Conservation (phyloP, 176 grass and related monocot species). For the Stipa capillata region DNA sequence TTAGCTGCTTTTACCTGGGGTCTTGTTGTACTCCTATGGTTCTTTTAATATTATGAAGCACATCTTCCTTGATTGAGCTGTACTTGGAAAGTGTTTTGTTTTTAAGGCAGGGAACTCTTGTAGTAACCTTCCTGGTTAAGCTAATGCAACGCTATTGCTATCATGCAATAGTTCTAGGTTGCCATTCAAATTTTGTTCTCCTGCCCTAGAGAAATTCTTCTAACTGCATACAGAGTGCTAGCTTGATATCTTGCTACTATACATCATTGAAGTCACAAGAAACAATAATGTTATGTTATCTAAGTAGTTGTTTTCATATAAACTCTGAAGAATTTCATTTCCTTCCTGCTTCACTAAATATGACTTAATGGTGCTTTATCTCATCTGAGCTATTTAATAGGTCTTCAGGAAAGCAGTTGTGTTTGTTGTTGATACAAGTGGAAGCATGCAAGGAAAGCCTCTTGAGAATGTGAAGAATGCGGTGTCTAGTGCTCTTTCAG, state of each 20-base stretch:
- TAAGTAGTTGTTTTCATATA: not conserved
- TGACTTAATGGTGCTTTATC: slow-evolving; percentile 4
- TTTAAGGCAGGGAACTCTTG: not conserved
- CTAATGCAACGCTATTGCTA: not conserved
- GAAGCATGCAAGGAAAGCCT: slow-evolving; percentile 89
- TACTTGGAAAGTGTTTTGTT: not conserved
- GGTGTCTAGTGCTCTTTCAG: slow-evolving; percentile 56
- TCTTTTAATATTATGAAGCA: not conserved
- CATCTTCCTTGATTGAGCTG: slow-evolving; percentile 4
- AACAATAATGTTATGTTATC: not conserved
- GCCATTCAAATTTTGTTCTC: not conserved
- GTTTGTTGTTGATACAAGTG: slow-evolving; percentile 94
- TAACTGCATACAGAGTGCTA: not conserved
- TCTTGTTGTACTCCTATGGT: not conserved
- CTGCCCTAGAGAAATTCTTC: slow-evolving; percentile 1
- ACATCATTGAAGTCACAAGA: not conserved
- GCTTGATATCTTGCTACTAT: not conserved
- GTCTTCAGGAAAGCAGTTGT: slow-evolving; percentile 75
- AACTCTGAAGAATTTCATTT: not conserved
- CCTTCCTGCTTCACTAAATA: not conserved
- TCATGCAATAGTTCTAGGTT: not conserved
- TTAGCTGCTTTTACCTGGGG: slow-evolving; percentile 15
- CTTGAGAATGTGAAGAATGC: slow-evolving; percentile 83
- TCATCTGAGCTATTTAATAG: slow-evolving; percentile 32
- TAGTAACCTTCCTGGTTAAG: not conserved